These are phyloP conservation scores for Lepidium sativum DNA, from an alignment of 345 rosid species.

Conservation along the genomic window DNA sequence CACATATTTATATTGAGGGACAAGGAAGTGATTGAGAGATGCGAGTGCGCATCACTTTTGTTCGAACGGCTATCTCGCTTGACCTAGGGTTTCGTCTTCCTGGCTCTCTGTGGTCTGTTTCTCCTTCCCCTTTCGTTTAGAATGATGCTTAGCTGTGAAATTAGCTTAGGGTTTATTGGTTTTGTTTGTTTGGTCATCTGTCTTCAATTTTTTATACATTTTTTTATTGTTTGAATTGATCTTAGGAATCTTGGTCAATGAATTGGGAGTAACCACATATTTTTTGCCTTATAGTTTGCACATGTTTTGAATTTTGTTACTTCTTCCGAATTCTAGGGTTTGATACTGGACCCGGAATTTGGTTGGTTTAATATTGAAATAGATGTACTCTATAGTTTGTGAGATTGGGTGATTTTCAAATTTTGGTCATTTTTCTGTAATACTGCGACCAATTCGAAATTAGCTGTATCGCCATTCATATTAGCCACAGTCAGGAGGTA, in stretches of 20 bases:
- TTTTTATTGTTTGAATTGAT: background rate
- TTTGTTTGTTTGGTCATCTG: background rate
- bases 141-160: background rate
- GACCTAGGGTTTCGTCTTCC: constrained; percentile 27
- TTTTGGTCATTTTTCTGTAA: background rate
- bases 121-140: background rate
- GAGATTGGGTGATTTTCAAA: background rate
- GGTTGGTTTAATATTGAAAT: background rate
- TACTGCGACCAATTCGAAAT: background rate
- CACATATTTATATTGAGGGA: background rate
- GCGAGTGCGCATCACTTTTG: constrained; percentile 9
- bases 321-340: constrained; percentile 6
- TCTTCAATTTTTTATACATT: background rate
- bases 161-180: constrained; percentile 9
- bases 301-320: background rate
- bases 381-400: background rate
- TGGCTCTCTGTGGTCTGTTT: constrained; percentile 6
- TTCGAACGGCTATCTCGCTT: constrained; percentile 13
- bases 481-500: background rate
- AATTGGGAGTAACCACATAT: background rate
- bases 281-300: background rate
- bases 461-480: background rate
- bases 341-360: constrained; percentile 6
- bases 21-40: background rate
- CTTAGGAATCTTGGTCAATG: background rate